A percentile compares a stretch with the other conserved stretches of the same genome.
These are phyloP conservation scores for Leccinum brunneo-olivaceum DNA, from an alignment of 1,284 basidiomycete species.

Conservation along the genomic window DNA sequence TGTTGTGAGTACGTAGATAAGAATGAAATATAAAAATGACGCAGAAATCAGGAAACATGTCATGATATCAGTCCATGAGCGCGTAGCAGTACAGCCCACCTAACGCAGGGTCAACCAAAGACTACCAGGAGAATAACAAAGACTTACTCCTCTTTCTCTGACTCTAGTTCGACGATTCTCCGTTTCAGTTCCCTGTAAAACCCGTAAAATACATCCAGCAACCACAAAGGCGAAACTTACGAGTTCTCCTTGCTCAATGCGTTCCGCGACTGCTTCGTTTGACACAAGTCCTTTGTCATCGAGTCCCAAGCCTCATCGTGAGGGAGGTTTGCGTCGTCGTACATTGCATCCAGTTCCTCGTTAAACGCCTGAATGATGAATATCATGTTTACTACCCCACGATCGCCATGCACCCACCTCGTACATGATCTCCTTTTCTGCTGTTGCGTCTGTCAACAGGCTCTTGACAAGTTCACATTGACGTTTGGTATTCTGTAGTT, in stretches of 20 bases:
- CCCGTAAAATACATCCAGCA: conserved; percentile 3
- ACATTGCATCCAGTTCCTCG: conserved; percentile 86
- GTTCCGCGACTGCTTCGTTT: conserved; percentile 74
- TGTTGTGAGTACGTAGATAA: conserved; percentile 25
- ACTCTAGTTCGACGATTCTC: conserved; percentile 63
- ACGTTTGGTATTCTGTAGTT: conserved; percentile 62
- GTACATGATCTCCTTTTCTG: conserved; percentile 87
- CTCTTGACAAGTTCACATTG: conserved; percentile 74
- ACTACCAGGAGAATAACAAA: conserved; percentile 4
- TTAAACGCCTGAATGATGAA: conserved; percentile 69
- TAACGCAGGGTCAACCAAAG: conserved; percentile 27
- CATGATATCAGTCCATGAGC: conserved; percentile 40
- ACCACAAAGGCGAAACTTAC: conserved; percentile 37
- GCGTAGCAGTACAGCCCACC: conserved; percentile 61
- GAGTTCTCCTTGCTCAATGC: conserved; percentile 68
- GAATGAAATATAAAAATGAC: conserved; percentile 17
- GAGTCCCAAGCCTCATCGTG: conserved; percentile 73
- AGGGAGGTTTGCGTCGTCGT: conserved; percentile 71
- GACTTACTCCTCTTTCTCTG: conserved; percentile 75
- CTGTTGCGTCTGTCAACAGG: conserved; percentile 67
- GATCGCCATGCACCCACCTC: conserved; percentile 48
- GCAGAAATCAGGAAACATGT: conserved; percentile 21
- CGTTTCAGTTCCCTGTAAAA: conserved; percentile 58
- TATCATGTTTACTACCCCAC: conserved; percentile 2
- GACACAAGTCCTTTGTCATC: conserved; percentile 63